phyloP scores from a whole-genome alignment of 345 rosid species.

The Salix brachista region DNA sequence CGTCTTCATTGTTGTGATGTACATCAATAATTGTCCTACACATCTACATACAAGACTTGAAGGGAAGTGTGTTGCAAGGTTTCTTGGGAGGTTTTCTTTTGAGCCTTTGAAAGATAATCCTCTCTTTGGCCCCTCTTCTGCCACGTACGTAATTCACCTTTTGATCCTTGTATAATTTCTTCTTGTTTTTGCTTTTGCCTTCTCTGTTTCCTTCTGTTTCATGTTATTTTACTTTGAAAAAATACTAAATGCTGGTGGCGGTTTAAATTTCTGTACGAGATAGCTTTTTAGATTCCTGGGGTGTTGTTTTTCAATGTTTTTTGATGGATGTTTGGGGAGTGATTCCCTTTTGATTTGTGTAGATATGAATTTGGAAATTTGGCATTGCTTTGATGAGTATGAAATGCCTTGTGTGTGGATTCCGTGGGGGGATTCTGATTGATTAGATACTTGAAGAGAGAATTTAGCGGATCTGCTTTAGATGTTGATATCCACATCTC shows the following conservation, averaged over 20 bases:
- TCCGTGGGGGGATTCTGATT: neutral
- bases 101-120: slow-evolving; percentile 31
- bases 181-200: neutral
- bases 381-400: neutral
- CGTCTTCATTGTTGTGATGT: slow-evolving; percentile 20
- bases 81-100: slow-evolving; percentile 31
- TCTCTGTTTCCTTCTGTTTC: neutral
- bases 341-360: neutral
- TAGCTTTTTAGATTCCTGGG: neutral
- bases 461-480: neutral
- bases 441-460: neutral
- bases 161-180: neutral
- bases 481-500: neutral
- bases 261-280: neutral
- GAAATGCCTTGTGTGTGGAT: neutral
- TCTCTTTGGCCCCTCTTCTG: slow-evolving; percentile 29
- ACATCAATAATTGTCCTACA: slow-evolving; percentile 24
- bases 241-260: neutral
- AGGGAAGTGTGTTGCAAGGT: slow-evolving; percentile 23
- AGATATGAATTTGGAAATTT: neutral
- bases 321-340: neutral
- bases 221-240: neutral
- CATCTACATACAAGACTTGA: slow-evolving; percentile 19
- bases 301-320: neutral
- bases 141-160: slow-evolving; percentile 18